A percentile compares a stretch with the other conserved stretches of the same genome.
Evolutionary conservation across 2,329 filamentous ascomycete species (phyloP).

Genomic region (Lachnellula cervina): DNA sequence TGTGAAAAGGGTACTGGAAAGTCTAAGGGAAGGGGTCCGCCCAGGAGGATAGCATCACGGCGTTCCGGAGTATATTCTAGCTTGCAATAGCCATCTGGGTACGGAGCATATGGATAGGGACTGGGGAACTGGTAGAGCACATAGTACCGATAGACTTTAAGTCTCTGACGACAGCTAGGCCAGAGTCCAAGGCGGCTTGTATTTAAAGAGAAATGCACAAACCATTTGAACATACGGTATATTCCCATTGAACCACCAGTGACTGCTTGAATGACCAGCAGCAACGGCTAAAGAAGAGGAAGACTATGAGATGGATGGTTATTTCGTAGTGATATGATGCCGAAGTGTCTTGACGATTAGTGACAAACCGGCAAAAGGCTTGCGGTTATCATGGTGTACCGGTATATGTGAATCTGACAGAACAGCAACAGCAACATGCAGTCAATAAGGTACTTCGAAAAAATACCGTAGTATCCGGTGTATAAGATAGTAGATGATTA

Average conservation of each 20-base stretch:
- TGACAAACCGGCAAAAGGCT: too few species aligned
- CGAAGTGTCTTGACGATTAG: too few species aligned
- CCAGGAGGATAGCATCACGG: neutral
- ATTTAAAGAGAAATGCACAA: neutral
- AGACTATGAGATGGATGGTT: neutral
- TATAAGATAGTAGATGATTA: too few species aligned
- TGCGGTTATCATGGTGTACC: too few species aligned
- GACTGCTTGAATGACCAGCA: too few species aligned
- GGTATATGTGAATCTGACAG: too few species aligned
- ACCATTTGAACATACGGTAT: neutral
- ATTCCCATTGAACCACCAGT: neutral
- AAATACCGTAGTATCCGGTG: too few species aligned
- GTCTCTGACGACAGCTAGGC: neutral
- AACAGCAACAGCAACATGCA: too few species aligned
- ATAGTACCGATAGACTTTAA: neutral
- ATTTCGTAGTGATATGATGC: too few species aligned
- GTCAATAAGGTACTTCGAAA: too few species aligned
- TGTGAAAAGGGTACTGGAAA: neutral
- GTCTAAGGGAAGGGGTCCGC: neutral
- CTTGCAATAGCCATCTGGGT: neutral
- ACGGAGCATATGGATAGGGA: neutral
- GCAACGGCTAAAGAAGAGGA: neutral
- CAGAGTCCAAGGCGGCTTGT: neutral
- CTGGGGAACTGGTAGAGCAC: neutral
- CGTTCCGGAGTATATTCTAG: neutral